Base-by-base conservation (phyloP, 208 protist species). In the Angomonas ambiguus region DNA sequence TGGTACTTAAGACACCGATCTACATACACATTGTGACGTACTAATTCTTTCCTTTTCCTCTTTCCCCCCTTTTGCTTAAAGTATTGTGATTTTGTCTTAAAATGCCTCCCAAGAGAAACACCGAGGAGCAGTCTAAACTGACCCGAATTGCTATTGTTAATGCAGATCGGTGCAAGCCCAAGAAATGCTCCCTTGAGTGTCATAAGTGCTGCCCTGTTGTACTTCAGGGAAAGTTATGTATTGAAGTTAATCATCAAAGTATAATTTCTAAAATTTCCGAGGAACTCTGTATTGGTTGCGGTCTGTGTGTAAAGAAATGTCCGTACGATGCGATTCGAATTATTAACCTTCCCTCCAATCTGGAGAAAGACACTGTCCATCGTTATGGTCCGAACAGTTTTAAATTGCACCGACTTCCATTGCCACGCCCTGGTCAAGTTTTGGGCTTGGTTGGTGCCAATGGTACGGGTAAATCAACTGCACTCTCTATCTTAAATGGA, bases 401-500 rank as follows among this genome's bases (percentile, higher is more conserved):
- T 91, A 99, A 99, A 85, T 91, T 99, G 10, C 99, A 99, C 71
- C 82, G 98, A 24, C 88, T 99, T 20, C 99, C 99, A 42, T 93
- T 94, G 25, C 99, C 98, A 51, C 90, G 98, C 51, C 97, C 98
- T 20, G 98, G 98, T 24, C 97, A 99, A 76, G 98, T 99, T 13
- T 88, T 99, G 13, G 99, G 99, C 61, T 88, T 99, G 5, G 98
- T 99, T 22, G 99, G 99, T 56, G 98, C 98, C 16, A 99, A 99
- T 88, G 99, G 99, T 93, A 99, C 99, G 51, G 99, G 99, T 62
- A 99, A 99, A 83, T 99, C 97, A 22, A 99, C 99, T 4, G 99
- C 99, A 0, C 88, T 99, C 2, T 98, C 98, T 69, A 98, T 99
- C 61, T 77, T 99, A 2, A 96, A 98, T 16, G 97, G 94, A 27